Base-by-base conservation (phyloP, 192 early-diverging fungal species). In the Podila epigama region DNA sequence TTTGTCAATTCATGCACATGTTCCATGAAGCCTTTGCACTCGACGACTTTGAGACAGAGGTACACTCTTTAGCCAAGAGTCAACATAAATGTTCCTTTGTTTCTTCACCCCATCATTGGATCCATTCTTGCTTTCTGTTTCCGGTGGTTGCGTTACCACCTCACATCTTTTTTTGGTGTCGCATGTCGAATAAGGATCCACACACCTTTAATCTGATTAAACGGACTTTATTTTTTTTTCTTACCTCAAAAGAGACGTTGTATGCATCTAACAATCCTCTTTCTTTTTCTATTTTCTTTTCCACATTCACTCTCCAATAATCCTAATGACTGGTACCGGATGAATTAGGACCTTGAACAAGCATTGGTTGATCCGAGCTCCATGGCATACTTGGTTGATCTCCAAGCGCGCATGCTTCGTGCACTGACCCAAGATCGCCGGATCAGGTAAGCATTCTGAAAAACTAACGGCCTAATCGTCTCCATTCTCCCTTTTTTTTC, bases 1-100 rank as follows among this genome's bases (percentile, higher is more conserved):
- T 92, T 51, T 83, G 81, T 20, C 92, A 93, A 73, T 93, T 93
- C 71, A 63, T 92, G 10, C 87, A 88, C 61, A 79, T 89, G 41
- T 92, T 90, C 68, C 77, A 84, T 58, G 63, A 79, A 20, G 87
- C 83, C 1, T 85, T 91, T 56, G 55, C 82, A 39, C 61, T 82
- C 51, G 81, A 70, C 48, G 61, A 58, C 51, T 61, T 56, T 62
- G 51, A 71, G 31, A 63, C 79, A 37, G 69, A 80, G 79, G 60
- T 80, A 70, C 60, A 33, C 10, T 28, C 29, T 32, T 59, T 22
- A 34, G 61, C 44, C 44, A 48, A 18, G n/a, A 20, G n/a, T n/a
- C 25, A 18, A 28, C 51, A 36, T 35, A 52, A 15, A 10, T n/a
- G 42, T 34, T 29, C 18, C 37, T 50, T 31, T 22, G 18, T 20